These are phyloP conservation scores for Linnemannia exigua DNA, from an alignment of 192 early-diverging fungal species.

Conservation along the genomic window DNA sequence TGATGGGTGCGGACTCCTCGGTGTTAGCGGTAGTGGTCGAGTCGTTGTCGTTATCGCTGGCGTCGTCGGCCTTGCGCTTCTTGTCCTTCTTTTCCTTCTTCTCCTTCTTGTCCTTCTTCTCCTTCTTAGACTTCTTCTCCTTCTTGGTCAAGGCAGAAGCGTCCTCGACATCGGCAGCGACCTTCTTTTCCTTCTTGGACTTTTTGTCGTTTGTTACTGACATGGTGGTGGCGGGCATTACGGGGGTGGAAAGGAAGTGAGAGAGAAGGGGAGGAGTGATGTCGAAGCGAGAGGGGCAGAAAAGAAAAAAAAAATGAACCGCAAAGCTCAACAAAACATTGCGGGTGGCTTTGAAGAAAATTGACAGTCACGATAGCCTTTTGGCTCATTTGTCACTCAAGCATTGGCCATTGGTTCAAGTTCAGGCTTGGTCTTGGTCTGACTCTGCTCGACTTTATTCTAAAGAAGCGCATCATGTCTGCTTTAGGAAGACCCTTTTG, in stretches of 20 bases:
- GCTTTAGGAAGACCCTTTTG: too few species aligned
- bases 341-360: neutral
- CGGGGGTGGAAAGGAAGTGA: neutral
- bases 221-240: conserved; percentile 21
- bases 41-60: conserved; percentile 16
- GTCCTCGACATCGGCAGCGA: conserved; percentile 10
- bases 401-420: too few species aligned
- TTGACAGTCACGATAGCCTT: conserved; percentile 4
- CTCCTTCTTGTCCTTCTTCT: conserved; percentile 41
- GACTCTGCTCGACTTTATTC: too few species aligned
- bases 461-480: too few species aligned
- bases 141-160: conserved; percentile 20
- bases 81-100: conserved; percentile 57
- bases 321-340: conserved; percentile 3
- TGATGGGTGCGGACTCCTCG: conserved; percentile 14
- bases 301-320: conserved; percentile 9
- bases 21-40: neutral
- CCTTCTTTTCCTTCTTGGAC: conserved; percentile 25
- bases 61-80: conserved; percentile 44
- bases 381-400: too few species aligned
- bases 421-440: too few species aligned
- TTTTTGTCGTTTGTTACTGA: conserved; percentile 7
- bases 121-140: conserved; percentile 54
- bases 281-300: neutral
- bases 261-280: neutral